Conservation (phyloP, 2,329 filamentous ascomycete genomes). For the Penicillium sp. region DNA sequence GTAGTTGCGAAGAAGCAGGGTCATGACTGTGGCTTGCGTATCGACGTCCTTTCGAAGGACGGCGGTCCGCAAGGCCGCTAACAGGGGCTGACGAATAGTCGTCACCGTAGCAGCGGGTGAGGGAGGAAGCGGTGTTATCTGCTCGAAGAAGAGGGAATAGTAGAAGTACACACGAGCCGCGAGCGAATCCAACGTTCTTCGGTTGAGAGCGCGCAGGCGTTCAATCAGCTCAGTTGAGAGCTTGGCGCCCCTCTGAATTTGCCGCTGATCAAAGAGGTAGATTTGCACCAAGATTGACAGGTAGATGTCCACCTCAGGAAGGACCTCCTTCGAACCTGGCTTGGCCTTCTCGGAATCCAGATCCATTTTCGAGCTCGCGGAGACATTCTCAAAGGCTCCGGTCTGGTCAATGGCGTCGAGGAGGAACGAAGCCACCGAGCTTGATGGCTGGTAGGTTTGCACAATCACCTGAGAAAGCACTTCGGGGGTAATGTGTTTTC, state of each 20-base stretch:
- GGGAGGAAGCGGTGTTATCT: slow-evolving; percentile 77
- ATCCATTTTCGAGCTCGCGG: slow-evolving; percentile 62
- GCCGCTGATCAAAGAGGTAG: slow-evolving; percentile 77
- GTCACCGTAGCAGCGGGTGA: slow-evolving; percentile 85
- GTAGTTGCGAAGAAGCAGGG: slow-evolving; percentile 90
- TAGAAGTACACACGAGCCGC: slow-evolving; percentile 98
- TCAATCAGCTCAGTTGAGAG: slow-evolving; percentile 82
- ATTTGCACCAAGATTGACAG: slow-evolving; percentile 82
- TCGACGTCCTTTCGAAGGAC: slow-evolving; percentile 95
- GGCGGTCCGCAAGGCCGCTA: slow-evolving; percentile 86
- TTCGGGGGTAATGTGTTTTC: slow-evolving; percentile 80
- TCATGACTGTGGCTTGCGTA: slow-evolving; percentile 94
- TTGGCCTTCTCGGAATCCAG: slow-evolving; percentile 65
- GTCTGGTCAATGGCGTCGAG: slow-evolving; percentile 64
- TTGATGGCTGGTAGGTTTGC: slow-evolving; percentile 69
- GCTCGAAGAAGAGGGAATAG: slow-evolving; percentile 91
- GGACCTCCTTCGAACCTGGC: slow-evolving; percentile 61
- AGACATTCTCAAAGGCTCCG: slow-evolving; percentile 56
- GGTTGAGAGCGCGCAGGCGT: slow-evolving; percentile 81
- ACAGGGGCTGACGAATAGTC: slow-evolving; percentile 74
- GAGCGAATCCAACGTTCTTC: slow-evolving; percentile 86
- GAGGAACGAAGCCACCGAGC: slow-evolving; percentile 62
- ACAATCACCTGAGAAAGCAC: slow-evolving; percentile 74
- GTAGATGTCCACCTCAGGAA: slow-evolving; percentile 86
- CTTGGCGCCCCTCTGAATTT: slow-evolving; percentile 69